Percentiles rank a stretch among this genome's conserved stretches.
These are phyloP conservation scores for Hanseniaspora gamundiae DNA, from an alignment of 1,139 yeast species.

Conservation along the genomic window DNA sequence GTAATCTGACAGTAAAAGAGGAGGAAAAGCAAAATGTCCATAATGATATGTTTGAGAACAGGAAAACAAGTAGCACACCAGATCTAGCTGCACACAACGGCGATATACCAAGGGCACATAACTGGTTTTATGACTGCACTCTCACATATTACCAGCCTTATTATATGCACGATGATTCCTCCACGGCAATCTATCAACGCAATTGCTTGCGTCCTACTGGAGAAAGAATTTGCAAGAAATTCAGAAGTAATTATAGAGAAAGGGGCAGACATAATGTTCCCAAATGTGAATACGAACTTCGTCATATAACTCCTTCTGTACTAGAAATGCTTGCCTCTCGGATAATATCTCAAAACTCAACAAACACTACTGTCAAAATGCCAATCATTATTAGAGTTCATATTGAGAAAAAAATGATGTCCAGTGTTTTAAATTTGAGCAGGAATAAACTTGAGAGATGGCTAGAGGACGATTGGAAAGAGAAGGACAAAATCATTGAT, in stretches of 20 bases:
- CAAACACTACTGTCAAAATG: conserved; percentile 17
- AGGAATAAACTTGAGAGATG: conserved; percentile 50
- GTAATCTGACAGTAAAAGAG: too few relatives aligned
- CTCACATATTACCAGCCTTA: conserved; percentile 32
- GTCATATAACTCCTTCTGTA: conserved; percentile 38
- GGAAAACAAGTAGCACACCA: not conserved
- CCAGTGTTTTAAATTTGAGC: conserved; percentile 37
- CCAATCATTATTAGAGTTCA: conserved; percentile 37
- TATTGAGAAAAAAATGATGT: conserved; percentile 35
- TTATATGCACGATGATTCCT: conserved; percentile 3
- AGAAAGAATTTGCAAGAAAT: not conserved
- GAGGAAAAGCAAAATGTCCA: too few relatives aligned
- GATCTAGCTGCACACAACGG: not conserved
- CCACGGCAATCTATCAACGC: conserved; percentile 5
- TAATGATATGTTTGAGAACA: not conserved
- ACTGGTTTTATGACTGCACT: conserved; percentile 37
- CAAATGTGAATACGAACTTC: conserved; percentile 18
- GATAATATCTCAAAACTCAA: conserved; percentile 5
- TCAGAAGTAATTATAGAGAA: not conserved
- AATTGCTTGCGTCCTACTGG: conserved; percentile 7
- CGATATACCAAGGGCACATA: conserved; percentile 16
- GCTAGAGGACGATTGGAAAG: conserved; percentile 61
- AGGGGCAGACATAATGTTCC: not conserved
- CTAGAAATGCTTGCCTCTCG: conserved; percentile 39
- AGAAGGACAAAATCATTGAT: conserved; percentile 42